Base-by-base conservation (phyloP, 1,284 basidiomycete species). In the Fomes fomentarius region DNA sequence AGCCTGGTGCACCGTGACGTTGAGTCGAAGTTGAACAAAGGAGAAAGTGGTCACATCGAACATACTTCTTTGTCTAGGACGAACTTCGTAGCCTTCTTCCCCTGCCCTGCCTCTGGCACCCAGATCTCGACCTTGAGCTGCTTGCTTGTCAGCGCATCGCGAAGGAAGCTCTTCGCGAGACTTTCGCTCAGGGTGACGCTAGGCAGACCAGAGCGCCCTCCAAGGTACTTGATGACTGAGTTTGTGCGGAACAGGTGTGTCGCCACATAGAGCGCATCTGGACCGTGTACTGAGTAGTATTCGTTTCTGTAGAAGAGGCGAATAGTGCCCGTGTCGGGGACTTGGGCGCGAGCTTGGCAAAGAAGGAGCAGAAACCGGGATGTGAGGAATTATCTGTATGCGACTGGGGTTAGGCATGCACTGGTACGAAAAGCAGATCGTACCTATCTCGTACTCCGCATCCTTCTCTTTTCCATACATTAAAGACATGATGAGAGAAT, bases 71-170 rank as follows among this genome's bases (percentile, higher is more conserved):
- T 95, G 66, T 86, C 84, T 40, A 97, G 67, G 26, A 75, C 75
- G 63, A 94, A 95, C 73, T 84, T 89, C 41, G 80, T 70, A 15
- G 80, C 82, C 68, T 88, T 91, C 73, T 89, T 94, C 10, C 85
- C 87, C 57, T 83, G 83, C 0, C 84, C 88, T 6, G 83, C 77
- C 63, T 91, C 90, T 0, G 89, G 85, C 11, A 76, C 79, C 85
- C 89, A 96, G 52, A 99, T 97, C 74, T 99, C 94, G n/a, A 99
- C 84, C 28, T 92, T 84, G 63, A 99, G 84, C 74, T 99, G 96
- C 69, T 87, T 90, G 17, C 84, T 76, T 2, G 96, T 98, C 50
- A 99, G 73, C 1, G 94, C 94, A 50, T 99, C 96, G 40, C 97
- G 78, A 43, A 99, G 74, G 61, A 98, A 90, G 37, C 81, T 81